Evolutionary conservation across 2,329 filamentous ascomycete genomes (phyloP).

Genomic region (Gremmenia infestans): DNA sequence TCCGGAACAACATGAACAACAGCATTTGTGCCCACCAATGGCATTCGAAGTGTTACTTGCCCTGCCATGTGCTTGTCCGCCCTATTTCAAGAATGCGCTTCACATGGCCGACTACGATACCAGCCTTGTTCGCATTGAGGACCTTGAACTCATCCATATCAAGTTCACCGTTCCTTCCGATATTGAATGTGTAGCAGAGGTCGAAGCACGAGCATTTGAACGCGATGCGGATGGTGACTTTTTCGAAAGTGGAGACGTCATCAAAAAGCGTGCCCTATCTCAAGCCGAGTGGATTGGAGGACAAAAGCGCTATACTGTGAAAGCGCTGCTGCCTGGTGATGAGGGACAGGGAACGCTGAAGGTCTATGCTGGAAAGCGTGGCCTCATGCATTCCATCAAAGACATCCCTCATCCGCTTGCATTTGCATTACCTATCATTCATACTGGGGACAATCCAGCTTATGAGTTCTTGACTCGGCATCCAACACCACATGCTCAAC

Average conservation of each 20-base stretch:
- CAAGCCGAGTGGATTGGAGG: conserved; percentile 90
- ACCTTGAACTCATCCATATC: conserved; percentile 88
- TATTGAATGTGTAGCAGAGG: conserved; percentile 86
- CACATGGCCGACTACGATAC: conserved; percentile 90
- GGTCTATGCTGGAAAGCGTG: conserved; percentile 88
- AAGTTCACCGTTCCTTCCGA: conserved; percentile 84
- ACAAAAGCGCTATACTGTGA: conserved; percentile 86
- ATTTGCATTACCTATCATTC: conserved; percentile 82
- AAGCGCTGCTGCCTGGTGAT: conserved; percentile 85
- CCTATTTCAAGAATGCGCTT: conserved; percentile 78
- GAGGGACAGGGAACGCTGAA: conserved; percentile 85
- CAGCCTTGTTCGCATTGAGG: conserved; percentile 76
- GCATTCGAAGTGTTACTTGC: conserved; percentile 81
- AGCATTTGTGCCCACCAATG: conserved; percentile 87
- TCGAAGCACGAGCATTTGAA: conserved; percentile 77
- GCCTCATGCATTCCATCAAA: conserved; percentile 95
- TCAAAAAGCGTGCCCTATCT: conserved; percentile 80
- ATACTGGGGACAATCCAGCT: conserved; percentile 85
- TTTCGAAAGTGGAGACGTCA: conserved; percentile 84
- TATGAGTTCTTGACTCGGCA: conserved; percentile 93
- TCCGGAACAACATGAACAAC: conserved; percentile 78
- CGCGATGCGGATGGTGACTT: conserved; percentile 84
- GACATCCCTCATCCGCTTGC: conserved; percentile 92
- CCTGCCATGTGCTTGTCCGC: conserved; percentile 77
- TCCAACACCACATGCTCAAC: conserved; percentile 94